Base-by-base conservation (phyloP, 1,284 basidiomycete genomes). In the Boletus sp. region DNA sequence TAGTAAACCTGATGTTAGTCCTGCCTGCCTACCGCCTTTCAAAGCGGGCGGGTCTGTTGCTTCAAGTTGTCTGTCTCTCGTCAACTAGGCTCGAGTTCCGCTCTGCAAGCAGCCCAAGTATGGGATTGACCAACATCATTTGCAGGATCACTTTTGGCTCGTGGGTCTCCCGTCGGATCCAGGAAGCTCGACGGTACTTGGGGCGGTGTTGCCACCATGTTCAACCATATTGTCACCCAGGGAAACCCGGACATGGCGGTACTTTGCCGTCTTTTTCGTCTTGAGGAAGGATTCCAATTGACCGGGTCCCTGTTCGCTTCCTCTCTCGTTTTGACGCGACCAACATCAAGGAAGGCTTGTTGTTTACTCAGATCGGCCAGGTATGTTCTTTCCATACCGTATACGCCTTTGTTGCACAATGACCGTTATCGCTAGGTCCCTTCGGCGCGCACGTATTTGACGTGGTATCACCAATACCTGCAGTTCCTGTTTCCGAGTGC, bases 401-500 rank as follows among this genome's bases (percentile, higher is more conserved):
- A 6, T 21, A n/a, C 23, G 1, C 6, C 37, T 28, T 35, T 27
- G 30, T 28, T 8, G 17, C 27, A 10, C n/a, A 21, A 55, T 37
- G 31, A 64, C 44, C 21, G 23, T 47, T 17, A 54, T 10, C 6
- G 30, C 21, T 50, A 83, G 82, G 78, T 83, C 11, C 83, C 83
- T 8, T 84, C 82, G 83, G 82, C 76, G 4, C 71, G 74, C 35
- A 66, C 75, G 13, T 82, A 82, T 63, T 83, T 81, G 8, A 79
- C 75, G 33, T 84, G 82, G 82, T 85, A 84, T 61, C 83, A 85
- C 63, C 79, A 83, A 64, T 83, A 82, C 67, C 75, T 80, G 1
- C 74, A 70, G 2, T 84, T 80, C 68, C 82, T 82, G 2, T 66
- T n/a, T 79, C 1, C 74, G 82, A 68, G 80, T 81, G 0, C 67